phyloP scores from a whole-genome alignment of 345 rosid genomes.

The Hypericum androsaemum region DNA sequence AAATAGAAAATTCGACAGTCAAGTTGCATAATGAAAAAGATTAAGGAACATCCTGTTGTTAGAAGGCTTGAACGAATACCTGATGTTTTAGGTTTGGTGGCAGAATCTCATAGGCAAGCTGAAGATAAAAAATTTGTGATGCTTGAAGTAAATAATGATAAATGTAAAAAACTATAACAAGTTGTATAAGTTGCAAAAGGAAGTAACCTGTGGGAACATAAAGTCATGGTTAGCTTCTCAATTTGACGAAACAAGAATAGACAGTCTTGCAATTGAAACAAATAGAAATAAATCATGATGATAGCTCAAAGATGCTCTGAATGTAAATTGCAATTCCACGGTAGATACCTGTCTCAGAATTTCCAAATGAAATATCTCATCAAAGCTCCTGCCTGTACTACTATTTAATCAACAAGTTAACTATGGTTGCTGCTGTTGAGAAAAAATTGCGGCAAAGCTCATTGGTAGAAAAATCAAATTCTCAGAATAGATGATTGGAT shows the following conservation, averaged over 20 bases:
- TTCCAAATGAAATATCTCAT: constrained; percentile 59
- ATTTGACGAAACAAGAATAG: constrained; percentile 65
- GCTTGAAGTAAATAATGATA: not conserved
- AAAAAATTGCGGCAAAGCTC: too few relatives aligned
- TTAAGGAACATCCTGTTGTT: too few relatives aligned
- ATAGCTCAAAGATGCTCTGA: not conserved
- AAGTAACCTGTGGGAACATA: constrained; percentile 85
- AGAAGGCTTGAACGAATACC: too few relatives aligned
- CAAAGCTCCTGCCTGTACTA: constrained; percentile 40
- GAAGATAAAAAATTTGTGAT: constrained; percentile 20
- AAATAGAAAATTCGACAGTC: too few relatives aligned
- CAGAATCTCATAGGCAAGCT: constrained; percentile 16
- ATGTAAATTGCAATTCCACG: constrained; percentile 1
- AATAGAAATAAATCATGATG: not conserved
- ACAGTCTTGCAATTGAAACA: constrained; percentile 69
- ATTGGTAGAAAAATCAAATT: too few relatives aligned
- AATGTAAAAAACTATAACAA: not conserved
- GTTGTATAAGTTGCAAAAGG: not conserved
- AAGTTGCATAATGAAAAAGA: too few relatives aligned
- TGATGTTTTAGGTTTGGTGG: too few relatives aligned
- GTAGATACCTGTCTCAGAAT: constrained; percentile 53
- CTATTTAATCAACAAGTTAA: constrained; percentile 67
- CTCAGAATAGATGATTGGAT: too few relatives aligned
- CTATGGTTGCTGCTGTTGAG: not conserved
- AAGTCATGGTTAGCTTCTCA: constrained; percentile 89